phyloP scores from a whole-genome alignment of 306 rosid genomes.

The peach (Prunus persica) region DNA sequence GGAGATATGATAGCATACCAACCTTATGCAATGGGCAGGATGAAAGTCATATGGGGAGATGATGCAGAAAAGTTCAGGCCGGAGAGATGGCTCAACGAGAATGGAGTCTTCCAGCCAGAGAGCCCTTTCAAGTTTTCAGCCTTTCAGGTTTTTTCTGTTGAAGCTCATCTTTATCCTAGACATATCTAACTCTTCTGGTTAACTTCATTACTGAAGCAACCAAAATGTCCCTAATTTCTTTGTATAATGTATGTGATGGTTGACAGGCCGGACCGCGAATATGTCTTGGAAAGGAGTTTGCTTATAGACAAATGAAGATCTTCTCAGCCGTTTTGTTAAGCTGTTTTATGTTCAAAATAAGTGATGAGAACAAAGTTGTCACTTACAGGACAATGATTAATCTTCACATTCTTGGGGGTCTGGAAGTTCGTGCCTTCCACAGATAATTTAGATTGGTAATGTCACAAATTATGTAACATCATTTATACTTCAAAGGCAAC shows the following conservation, averaged over 20 bases:
- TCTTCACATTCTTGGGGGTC: conserved; percentile 77
- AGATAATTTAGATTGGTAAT: conserved; percentile 27
- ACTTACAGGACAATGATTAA: conserved; percentile 77
- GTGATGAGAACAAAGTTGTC: conserved; percentile 48
- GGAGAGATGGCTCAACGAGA: conserved; percentile 71
- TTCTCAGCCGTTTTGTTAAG: conserved; percentile 55
- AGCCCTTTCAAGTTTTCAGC: conserved; percentile 76
- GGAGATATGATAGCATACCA: conserved; percentile 62
- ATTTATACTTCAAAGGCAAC: not conserved
- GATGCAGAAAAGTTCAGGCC: conserved; percentile 69
- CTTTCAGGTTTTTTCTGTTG: conserved; percentile 52
- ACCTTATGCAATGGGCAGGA: conserved; percentile 88
- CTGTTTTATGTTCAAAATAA: conserved; percentile 55
- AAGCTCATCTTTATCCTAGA: not conserved
- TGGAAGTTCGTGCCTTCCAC: conserved; percentile 49
- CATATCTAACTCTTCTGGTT: not conserved
- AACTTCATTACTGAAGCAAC: not conserved
- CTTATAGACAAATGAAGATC: conserved; percentile 87
- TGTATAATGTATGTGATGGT: not conserved
- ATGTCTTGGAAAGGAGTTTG: conserved; percentile 87
- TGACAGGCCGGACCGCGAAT: conserved; percentile 80
- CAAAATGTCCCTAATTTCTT: not conserved
- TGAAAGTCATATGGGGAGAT: conserved; percentile 83
- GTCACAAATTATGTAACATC: not conserved
- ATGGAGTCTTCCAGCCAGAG: conserved; percentile 52